Percentiles rank a stretch among this genome's conserved stretches.
Evolutionary conservation across 139 green algal species (phyloP).

Genomic region (Limnomonas spitsbergensis): DNA sequence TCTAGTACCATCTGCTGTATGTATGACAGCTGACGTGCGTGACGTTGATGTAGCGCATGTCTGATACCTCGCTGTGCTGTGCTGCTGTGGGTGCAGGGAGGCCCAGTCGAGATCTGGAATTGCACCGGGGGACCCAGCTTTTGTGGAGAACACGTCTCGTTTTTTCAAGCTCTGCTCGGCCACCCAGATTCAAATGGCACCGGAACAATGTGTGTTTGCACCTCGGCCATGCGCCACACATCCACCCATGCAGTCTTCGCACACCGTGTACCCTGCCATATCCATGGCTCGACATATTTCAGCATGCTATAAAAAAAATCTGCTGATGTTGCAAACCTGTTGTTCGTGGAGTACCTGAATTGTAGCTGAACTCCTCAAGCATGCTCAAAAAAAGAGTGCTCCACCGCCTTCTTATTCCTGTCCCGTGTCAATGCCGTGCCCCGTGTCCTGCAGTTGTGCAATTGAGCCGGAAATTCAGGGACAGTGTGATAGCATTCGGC

Average conservation of each 20-base stretch:
- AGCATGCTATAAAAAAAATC: not conserved
- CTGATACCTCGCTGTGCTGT: no score
- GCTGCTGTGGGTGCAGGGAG: not conserved
- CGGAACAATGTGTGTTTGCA: conserved; percentile 5
- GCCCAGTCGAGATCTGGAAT: conserved; percentile 12
- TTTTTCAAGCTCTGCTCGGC: not conserved
- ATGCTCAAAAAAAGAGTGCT: no score
- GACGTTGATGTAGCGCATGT: no score
- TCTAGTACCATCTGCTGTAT: not conserved
- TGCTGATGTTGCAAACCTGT: not conserved
- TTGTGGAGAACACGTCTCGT: not conserved
- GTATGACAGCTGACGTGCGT: not conserved
- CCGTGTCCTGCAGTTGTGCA: conserved; percentile 50
- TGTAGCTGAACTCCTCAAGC: no score
- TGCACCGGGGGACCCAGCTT: not conserved
- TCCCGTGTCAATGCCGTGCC: no score
- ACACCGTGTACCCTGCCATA: conserved; percentile 2
- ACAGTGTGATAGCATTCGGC: conserved; percentile 36
- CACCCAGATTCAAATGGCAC: conserved; percentile 1
- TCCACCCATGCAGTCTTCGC: not conserved
- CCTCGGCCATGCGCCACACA: no score
- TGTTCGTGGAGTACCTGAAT: no score
- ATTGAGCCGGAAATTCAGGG: conserved; percentile 59
- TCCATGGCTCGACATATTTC: not conserved
- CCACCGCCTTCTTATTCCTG: no score